Evolutionary conservation across 441 rosid species (phyloP).

Genomic region (Populus tomentosa): DNA sequence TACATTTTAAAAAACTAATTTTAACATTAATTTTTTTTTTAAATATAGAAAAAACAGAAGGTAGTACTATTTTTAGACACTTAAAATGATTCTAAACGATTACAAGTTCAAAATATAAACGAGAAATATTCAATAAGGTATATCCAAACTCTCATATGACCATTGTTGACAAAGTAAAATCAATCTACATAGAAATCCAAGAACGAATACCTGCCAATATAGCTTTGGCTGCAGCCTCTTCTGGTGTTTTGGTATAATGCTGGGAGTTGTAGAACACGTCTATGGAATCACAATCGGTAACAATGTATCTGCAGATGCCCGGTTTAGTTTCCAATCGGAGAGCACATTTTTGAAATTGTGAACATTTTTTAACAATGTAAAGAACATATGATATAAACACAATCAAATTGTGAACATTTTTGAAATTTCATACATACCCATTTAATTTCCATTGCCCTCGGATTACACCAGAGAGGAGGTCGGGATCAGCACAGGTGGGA

Average conservation of each 20-base stretch:
- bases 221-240: constrained; percentile 72
- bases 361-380: background rate
- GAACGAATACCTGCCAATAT: constrained; percentile 48
- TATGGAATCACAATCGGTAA: constrained; percentile 79
- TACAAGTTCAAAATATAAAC: background rate
- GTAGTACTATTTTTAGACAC: too few relatives aligned
- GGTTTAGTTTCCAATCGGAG: background rate
- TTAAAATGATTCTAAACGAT: too few relatives aligned
- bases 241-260: constrained; percentile 79
- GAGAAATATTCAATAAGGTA: background rate
- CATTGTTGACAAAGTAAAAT: background rate
- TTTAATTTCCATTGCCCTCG: constrained; percentile 85
- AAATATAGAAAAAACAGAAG: too few relatives aligned
- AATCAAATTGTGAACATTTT: background rate
- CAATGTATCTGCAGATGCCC: constrained; percentile 57
- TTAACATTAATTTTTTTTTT: too few relatives aligned
- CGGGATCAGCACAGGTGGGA: constrained; percentile 82
- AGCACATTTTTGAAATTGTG: background rate
- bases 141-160: background rate
- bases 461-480: constrained; percentile 58
- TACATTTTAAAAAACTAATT: too few relatives aligned
- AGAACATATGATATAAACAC: background rate
- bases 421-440: constrained; percentile 36
- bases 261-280: constrained; percentile 53
- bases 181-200: background rate